A percentile compares a stretch with the other conserved stretches of the same genome.
These are phyloP conservation scores for Scedosporium apiospermum DNA, from an alignment of 2,329 filamentous ascomycete species.

Conservation along the genomic window DNA sequence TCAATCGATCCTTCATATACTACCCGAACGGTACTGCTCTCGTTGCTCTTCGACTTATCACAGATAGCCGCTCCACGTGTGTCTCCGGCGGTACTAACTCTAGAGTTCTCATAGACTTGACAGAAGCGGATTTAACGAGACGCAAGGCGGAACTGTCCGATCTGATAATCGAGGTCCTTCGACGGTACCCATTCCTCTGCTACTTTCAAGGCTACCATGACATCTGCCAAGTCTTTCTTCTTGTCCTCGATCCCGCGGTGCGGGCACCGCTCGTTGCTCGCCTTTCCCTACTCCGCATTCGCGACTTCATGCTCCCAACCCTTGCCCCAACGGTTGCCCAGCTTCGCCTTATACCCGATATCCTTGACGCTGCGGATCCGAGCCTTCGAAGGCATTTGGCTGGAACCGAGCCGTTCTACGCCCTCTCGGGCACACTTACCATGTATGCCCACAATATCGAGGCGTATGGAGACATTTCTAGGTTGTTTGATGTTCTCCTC, in stretches of 20 bases:
- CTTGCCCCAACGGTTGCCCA: conserved; percentile 74
- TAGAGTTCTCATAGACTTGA: conserved; percentile 26
- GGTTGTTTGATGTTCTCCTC: conserved; percentile 86
- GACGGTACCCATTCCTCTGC: conserved; percentile 71
- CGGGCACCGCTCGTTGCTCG: conserved; percentile 60
- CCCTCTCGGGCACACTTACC: conserved; percentile 84
- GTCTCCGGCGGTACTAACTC: conserved; percentile 17
- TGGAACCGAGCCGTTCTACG: conserved; percentile 78
- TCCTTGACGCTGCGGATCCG: conserved; percentile 64
- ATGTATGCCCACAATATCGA: conserved; percentile 96
- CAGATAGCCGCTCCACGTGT: background rate
- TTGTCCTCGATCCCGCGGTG: conserved; percentile 61
- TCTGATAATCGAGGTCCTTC: conserved; percentile 72
- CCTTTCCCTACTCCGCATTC: conserved; percentile 82
- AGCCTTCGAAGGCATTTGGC: conserved; percentile 66
- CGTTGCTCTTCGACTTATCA: background rate
- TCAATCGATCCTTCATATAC: conserved; percentile 93
- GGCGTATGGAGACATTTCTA: conserved; percentile 76
- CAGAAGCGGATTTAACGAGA: conserved; percentile 55
- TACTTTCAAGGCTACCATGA: conserved; percentile 99
- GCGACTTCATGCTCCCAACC: conserved; percentile 94
- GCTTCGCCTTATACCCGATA: conserved; percentile 76
- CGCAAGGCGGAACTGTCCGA: conserved; percentile 70
- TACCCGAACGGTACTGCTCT: conserved; percentile 66
- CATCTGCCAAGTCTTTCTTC: conserved; percentile 88